Conservation (phyloP, 2,329 filamentous ascomycete species). For the Botrytis porri region DNA sequence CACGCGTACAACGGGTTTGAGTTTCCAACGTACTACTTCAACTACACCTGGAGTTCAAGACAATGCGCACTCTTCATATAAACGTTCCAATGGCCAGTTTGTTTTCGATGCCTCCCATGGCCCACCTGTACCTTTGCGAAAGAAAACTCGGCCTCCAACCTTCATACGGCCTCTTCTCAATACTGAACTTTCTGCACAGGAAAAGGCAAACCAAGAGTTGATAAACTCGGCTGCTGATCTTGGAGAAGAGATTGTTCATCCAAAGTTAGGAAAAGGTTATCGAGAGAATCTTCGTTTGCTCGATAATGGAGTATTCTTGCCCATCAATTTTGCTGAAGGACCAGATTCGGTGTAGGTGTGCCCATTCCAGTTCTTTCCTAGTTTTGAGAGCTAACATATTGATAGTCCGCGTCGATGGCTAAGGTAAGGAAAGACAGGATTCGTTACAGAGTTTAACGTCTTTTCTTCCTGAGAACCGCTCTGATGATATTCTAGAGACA, state of each 20-base stretch:
- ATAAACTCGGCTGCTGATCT: not conserved
- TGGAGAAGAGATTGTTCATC: conserved; percentile 3
- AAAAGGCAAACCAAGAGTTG: conserved; percentile 8
- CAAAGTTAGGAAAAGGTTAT: conserved; percentile 10
- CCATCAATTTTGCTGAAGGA: not conserved
- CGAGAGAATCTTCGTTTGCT: conserved; percentile 3
- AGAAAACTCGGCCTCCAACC: not conserved
- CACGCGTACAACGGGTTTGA: not conserved
- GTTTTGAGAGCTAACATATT: not conserved
- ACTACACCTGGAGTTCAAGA: not conserved
- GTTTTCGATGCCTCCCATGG: not conserved
- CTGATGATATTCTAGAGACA: conserved; percentile 49
- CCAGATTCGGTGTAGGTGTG: not conserved
- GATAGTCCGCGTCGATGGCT: conserved; percentile 43
- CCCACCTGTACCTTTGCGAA: not conserved
- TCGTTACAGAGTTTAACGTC: not conserved
- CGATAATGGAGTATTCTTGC: not conserved
- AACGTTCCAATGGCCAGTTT: not conserved
- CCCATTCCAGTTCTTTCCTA: not conserved
- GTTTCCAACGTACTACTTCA: not conserved
- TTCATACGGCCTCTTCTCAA: not conserved
- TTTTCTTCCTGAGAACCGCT: not conserved
- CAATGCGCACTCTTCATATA: not conserved
- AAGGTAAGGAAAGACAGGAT: conserved; percentile 34
- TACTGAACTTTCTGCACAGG: not conserved